These are phyloP conservation scores for Globisporangium abappressorium DNA, from an alignment of 352 stramenopile species.

Conservation along the genomic window DNA sequence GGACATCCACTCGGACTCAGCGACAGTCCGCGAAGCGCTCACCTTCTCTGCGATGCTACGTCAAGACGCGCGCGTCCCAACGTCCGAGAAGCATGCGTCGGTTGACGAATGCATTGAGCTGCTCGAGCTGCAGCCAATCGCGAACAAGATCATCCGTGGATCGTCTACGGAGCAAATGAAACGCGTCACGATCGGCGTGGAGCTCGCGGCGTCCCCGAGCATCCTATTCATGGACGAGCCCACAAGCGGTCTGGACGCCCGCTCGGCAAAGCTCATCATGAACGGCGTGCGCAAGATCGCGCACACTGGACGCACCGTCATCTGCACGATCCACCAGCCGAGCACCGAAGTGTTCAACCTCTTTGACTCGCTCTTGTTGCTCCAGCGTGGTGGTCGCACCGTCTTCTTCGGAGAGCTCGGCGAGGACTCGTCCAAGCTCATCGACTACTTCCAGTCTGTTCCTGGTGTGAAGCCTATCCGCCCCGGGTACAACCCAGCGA, in stretches of 20 bases:
- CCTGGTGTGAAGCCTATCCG: constrained; percentile 45
- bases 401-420: constrained; percentile 64
- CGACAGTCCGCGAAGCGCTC: constrained; percentile 88
- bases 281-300: constrained; percentile 88
- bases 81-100: constrained; percentile 37
- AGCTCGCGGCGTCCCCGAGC: constrained; percentile 82
- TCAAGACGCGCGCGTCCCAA: constrained; percentile 31
- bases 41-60: constrained; percentile 86
- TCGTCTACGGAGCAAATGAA: constrained; percentile 62
- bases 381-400: constrained; percentile 50
- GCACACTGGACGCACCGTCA: constrained; percentile 62
- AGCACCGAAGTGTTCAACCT: constrained; percentile 85
- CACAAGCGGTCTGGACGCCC: constrained; percentile 86
- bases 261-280: constrained; percentile 83
- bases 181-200: constrained; percentile 82
- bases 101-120: constrained; percentile 58
- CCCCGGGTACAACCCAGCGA: constrained; percentile 50
- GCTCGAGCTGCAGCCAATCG: constrained; percentile 45
- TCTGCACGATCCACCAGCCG: constrained; percentile 93
- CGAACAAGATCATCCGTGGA: constrained; percentile 53
- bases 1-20: constrained; percentile 87
- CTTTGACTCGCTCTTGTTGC: constrained; percentile 84
- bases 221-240: constrained; percentile 90
- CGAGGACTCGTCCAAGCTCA: constrained; percentile 37
- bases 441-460: constrained; percentile 50